These are phyloP conservation scores for Lodderomyces pseudojiufengensis DNA, from an alignment of 1,139 yeast species.

Conservation along the genomic window DNA sequence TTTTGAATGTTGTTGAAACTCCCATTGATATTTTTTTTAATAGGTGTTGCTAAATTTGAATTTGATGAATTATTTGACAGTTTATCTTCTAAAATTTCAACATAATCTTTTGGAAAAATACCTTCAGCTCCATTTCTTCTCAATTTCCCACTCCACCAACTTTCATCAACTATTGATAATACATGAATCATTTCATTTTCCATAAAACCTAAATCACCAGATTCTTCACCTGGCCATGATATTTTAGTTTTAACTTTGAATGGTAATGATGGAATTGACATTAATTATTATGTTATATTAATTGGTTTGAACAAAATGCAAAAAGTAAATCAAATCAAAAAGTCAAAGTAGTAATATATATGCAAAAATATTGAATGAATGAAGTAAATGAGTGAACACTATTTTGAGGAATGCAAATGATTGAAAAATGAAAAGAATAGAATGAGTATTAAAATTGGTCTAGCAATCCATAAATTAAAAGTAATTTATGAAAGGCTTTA, in stretches of 20 bases:
- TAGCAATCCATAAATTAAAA: too few species aligned
- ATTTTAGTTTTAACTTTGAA: slow-evolving; percentile 74
- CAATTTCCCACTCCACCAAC: slow-evolving; percentile 88
- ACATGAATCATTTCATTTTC: slow-evolving; percentile 93
- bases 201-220: slow-evolving; percentile 85
- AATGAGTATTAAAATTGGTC: too few species aligned
- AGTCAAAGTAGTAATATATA: too few species aligned
- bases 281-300: slow-evolving; percentile 3
- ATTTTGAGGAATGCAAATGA: too few species aligned
- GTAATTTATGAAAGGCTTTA: too few species aligned
- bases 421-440: too few species aligned
- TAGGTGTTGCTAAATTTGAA: slow-evolving; percentile 16
- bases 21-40: slow-evolving; percentile 13
- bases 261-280: slow-evolving; percentile 42
- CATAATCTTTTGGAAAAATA: slow-evolving; percentile 83
- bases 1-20: slow-evolving; percentile 18
- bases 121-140: slow-evolving; percentile 82
- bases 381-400: too few species aligned
- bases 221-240: slow-evolving; percentile 90
- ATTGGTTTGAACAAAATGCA: too few species aligned
- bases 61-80: slow-evolving; percentile 11
- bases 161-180: slow-evolving; percentile 73
- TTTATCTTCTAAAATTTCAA: slow-evolving; percentile 48
- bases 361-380: too few species aligned
- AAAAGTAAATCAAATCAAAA: too few species aligned